A percentile compares a stretch with the other conserved stretches of the same genome.
phyloP scores from a whole-genome alignment of 2,329 filamentous ascomycete genomes.

The Cladosporium sp. region DNA sequence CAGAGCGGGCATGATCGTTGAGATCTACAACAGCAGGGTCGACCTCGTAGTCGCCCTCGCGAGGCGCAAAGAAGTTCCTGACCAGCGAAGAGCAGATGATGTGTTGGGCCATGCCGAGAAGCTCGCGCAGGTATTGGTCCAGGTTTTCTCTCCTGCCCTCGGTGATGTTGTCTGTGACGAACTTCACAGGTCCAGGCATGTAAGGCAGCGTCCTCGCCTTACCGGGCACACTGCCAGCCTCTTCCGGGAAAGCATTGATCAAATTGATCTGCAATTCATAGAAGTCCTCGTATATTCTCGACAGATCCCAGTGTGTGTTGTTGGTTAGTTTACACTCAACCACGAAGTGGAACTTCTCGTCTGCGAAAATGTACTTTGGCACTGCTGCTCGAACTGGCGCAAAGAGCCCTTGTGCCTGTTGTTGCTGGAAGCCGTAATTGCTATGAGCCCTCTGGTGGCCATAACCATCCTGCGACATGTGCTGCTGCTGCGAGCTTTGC shows the following conservation, averaged over 20 bases:
- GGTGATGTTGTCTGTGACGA: constrained; percentile 96
- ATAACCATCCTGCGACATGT: constrained; percentile 23
- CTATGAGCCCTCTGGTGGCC: constrained; percentile 36
- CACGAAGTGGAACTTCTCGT: constrained; percentile 99
- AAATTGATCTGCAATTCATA: constrained; percentile 98
- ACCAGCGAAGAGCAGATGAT: constrained; percentile 84
- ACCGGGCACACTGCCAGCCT: constrained; percentile 79
- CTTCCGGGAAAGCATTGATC: constrained; percentile 84
- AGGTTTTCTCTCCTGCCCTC: constrained; percentile 89
- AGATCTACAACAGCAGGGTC: constrained; percentile 63
- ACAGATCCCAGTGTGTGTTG: constrained; percentile 87
- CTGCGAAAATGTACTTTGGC: constrained; percentile 89
- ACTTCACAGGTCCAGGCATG: constrained; percentile 97
- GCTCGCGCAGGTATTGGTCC: constrained; percentile 92
- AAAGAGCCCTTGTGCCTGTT: constrained; percentile 51
- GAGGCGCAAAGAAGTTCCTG: constrained; percentile 84
- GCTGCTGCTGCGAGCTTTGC: constrained; percentile 18
- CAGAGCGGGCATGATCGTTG: constrained; percentile 68
- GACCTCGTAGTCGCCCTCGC: constrained; percentile 90
- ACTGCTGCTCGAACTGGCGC: constrained; percentile 82
- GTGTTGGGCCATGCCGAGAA: constrained; percentile 78
- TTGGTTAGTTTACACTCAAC: constrained; percentile 91
- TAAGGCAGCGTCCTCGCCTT: constrained; percentile 82
- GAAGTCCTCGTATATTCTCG: constrained; percentile 95
- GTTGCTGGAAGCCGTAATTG: constrained; percentile 41